Percentiles rank a stretch among this genome's conserved stretches.
phyloP scores from a whole-genome alignment of 2,329 filamentous ascomycete genomes.

The Grosmannia serpens region DNA sequence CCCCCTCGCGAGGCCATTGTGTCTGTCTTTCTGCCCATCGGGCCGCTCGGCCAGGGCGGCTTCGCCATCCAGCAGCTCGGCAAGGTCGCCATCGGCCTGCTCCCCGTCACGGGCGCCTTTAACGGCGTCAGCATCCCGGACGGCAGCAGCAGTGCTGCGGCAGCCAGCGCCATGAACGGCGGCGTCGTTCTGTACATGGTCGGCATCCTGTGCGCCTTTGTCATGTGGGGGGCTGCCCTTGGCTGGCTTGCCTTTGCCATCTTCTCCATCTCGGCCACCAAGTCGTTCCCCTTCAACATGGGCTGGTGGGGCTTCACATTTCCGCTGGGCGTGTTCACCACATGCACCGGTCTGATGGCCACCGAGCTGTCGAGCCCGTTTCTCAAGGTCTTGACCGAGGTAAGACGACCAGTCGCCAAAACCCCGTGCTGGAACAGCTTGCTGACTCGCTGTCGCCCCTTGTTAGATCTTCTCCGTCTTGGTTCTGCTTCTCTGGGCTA shows the following conservation, averaged over 20 bases:
- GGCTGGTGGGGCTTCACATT: conserved; percentile 29
- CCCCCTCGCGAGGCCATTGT: conserved; percentile 55
- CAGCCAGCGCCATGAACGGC: conserved; percentile 23
- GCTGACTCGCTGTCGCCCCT: background rate
- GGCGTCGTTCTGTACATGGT: conserved; percentile 44
- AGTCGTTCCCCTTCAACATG: conserved; percentile 25
- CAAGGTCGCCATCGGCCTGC: conserved; percentile 22
- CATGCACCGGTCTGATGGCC: conserved; percentile 27
- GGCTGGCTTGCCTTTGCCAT: conserved; percentile 23
- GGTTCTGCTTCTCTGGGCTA: conserved; percentile 29
- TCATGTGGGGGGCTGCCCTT: conserved; percentile 24
- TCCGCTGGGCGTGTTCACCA: conserved; percentile 26
- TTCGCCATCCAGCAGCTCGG: conserved; percentile 36
- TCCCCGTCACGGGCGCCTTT: conserved; percentile 27
- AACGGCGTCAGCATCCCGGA: conserved; percentile 4
- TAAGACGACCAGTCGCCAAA: conserved; percentile 2
- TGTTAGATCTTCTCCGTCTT: conserved; percentile 26
- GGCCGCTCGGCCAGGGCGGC: conserved; percentile 50
- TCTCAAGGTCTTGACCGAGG: conserved; percentile 25
- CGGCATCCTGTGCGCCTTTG: conserved; percentile 27
- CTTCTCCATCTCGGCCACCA: conserved; percentile 19
- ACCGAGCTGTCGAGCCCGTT: conserved; percentile 29
- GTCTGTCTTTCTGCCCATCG: conserved; percentile 49
- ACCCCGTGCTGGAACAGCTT: background rate
- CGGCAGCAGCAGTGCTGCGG: conserved; percentile 22